Evolutionary conservation across 2,329 filamentous ascomycete genomes (phyloP), one percentile per base, ranked within the genome.

Genomic region (Cercospora zeina): DNA sequence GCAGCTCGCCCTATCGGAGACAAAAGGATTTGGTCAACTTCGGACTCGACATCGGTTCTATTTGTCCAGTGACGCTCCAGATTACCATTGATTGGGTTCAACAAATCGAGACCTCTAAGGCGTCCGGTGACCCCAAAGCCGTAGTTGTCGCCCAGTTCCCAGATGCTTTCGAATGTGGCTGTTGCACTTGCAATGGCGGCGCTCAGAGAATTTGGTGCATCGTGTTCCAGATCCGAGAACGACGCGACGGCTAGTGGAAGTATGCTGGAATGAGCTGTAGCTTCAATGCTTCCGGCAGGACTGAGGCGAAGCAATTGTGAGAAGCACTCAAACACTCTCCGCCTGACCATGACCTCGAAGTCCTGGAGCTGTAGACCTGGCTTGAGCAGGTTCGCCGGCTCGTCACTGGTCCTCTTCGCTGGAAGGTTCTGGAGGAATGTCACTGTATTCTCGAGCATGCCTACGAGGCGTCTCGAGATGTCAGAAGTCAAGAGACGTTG

Each of bases 391-490:
- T 96, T 91, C 1, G 87, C 85, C 14, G 93, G 86, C 70, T 99
- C 96, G 62, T 97, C 93, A 0, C 88, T 89, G 0, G 87, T 89
- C 76, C 93, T 96, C 75, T 90, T 93, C 0, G 84, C 81, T 0
- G 95, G 93, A 4, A 99, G 78, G 19, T 89, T 89, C 70, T 89
- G 90, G n/a, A 97, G 76, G 69, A 97, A 99, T 7, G 89, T 85
- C 1, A 92, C 90, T 0, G 95, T 97, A 73, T 95, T 96, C 74
- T 97, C 93, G 56, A 99, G 82, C 93, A 99, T 97, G 1, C 87
- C 86, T 34, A 93, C 90, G 67, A 99, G 89, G 59, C 95, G 86
- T 74, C 95, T 96, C 4, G 93, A 96, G 10, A 97, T 91, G 78
- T 99, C 95, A 1, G 93, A 87, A 0, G 95, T 99, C 68, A 99